A percentile compares a stretch with the other conserved stretches of the same genome.
phyloP scores from a whole-genome alignment of 148 eudicot genomes.

The Nepenthes mirabilis region DNA sequence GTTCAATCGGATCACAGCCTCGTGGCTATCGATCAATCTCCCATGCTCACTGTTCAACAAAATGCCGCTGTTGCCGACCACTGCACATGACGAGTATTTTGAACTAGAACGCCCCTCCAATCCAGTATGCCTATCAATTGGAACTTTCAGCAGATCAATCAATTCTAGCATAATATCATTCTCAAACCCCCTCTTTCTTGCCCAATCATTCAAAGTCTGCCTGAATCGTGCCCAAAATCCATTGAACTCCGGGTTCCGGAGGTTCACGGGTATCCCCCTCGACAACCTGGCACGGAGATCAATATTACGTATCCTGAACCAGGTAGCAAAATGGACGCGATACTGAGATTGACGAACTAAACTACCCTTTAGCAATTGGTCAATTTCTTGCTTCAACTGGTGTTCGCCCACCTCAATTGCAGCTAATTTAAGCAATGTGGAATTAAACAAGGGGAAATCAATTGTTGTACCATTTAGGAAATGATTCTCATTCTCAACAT shows the following conservation, averaged over 20 bases:
- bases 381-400: slow-evolving; percentile 32
- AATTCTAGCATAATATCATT: slow-evolving; percentile 39
- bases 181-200: slow-evolving; percentile 28
- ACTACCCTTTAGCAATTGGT: slow-evolving; percentile 38
- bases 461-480: neutral
- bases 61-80: slow-evolving; percentile 93
- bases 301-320: slow-evolving; percentile 5
- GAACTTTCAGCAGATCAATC: slow-evolving; percentile 20
- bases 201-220: slow-evolving; percentile 44
- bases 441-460: slow-evolving; percentile 33
- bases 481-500: slow-evolving; percentile 1
- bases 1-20: slow-evolving; percentile 65
- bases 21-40: slow-evolving; percentile 49
- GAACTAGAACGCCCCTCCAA: neutral
- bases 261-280: slow-evolving; percentile 23
- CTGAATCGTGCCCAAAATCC: slow-evolving; percentile 27
- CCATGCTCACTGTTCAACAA: slow-evolving; percentile 48
- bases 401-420: slow-evolving; percentile 36
- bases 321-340: slow-evolving; percentile 28
- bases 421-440: slow-evolving; percentile 48
- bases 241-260: slow-evolving; percentile 33
- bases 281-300: slow-evolving; percentile 23
- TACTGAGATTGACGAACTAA: slow-evolving; percentile 16
- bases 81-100: slow-evolving; percentile 66
- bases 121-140: slow-evolving; percentile 21